These are phyloP conservation scores for Lactarius indigo DNA, from an alignment of 768 basidiomycete genomes.

Conservation along the genomic window DNA sequence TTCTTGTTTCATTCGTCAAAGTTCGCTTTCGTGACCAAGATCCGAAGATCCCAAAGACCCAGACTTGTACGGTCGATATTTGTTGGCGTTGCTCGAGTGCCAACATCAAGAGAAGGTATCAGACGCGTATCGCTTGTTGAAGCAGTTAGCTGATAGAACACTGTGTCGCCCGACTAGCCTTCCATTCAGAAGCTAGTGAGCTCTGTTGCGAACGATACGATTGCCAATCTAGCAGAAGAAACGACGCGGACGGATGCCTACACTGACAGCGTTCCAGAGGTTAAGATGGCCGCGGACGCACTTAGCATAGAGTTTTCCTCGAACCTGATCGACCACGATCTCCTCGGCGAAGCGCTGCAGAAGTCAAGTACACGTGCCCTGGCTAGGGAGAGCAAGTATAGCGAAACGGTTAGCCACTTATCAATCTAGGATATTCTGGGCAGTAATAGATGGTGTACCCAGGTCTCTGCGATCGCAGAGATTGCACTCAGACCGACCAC, in stretches of 20 bases:
- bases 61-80: conserved; percentile 51
- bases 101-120: conserved; percentile 83
- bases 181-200: conserved; percentile 71
- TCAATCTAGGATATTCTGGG: neutral
- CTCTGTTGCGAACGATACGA: conserved; percentile 59
- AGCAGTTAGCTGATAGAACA: neutral
- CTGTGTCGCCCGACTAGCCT: conserved; percentile 41
- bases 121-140: neutral
- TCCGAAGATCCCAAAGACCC: conserved; percentile 41
- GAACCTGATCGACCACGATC: conserved; percentile 38
- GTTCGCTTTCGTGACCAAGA: conserved; percentile 2
- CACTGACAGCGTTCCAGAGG: conserved; percentile 43
- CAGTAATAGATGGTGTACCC: conserved; percentile 12
- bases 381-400: conserved; percentile 46
- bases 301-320: conserved; percentile 51
- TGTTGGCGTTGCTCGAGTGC: conserved; percentile 63
- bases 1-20: neutral
- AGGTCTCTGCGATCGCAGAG: conserved; percentile 61
- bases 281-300: conserved; percentile 46
- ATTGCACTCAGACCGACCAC: conserved; percentile 60
- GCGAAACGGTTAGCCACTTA: conserved; percentile 43
- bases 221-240: conserved; percentile 60
- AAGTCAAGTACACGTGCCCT: conserved; percentile 42
- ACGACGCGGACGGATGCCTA: conserved; percentile 61
- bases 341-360: conserved; percentile 43